These are phyloP conservation scores for Polychytrium aggregatum DNA, from an alignment of 192 early-diverging fungal genomes.

Conservation along the genomic window DNA sequence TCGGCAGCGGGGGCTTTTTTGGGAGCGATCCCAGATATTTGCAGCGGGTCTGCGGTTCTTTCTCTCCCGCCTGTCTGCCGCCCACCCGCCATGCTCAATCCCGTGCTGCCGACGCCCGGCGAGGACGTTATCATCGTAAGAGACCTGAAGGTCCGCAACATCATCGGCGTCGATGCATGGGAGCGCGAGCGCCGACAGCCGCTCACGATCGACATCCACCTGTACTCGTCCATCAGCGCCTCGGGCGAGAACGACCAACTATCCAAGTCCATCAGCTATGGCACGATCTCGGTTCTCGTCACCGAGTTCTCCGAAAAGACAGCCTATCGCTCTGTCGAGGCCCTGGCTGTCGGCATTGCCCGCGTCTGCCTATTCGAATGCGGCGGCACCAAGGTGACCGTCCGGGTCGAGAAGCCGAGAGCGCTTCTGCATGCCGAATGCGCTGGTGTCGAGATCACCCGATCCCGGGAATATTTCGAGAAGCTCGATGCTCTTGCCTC, in stretches of 20 bases:
- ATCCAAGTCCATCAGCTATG: constrained; percentile 73
- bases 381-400: constrained; percentile 60
- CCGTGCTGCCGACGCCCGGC: too few species aligned
- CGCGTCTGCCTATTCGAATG: constrained; percentile 67
- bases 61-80: too few species aligned
- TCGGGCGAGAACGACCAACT: constrained; percentile 74
- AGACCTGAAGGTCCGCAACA: constrained; percentile 68
- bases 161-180: constrained; percentile 90
- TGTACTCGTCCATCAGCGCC: constrained; percentile 61
- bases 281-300: constrained; percentile 61
- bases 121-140: constrained; percentile 38
- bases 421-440: constrained; percentile 84
- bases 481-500: constrained; percentile 8
- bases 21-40: too few species aligned
- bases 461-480: constrained; percentile 50
- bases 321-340: constrained; percentile 76
- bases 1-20: too few species aligned
- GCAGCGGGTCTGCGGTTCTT: too few species aligned
- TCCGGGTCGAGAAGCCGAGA: constrained; percentile 70
- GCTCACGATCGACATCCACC: constrained; percentile 63
- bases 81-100: too few species aligned
- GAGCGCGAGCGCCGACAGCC: constrained; percentile 80
- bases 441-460: constrained; percentile 80
- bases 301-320: constrained; percentile 63
- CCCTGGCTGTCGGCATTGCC: constrained; percentile 77